Evolutionary conservation across 441 rosid species (phyloP).

Genomic region (Eugenia klotzschiana): DNA sequence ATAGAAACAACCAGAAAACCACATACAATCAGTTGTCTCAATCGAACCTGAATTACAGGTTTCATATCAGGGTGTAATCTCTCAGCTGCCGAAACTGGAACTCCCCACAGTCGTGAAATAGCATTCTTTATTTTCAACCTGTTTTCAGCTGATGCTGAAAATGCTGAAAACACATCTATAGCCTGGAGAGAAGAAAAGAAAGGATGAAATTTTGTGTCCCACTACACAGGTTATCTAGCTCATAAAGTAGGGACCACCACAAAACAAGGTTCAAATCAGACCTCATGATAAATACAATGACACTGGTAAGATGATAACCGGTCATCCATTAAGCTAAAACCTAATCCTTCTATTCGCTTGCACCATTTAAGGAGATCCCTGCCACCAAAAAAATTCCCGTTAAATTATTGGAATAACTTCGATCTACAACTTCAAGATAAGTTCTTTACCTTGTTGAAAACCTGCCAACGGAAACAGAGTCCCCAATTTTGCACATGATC

Average conservation of each 20-base stretch:
- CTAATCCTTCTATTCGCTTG: slow-evolving; percentile 54
- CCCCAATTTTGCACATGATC: slow-evolving; percentile 19
- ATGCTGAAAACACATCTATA: slow-evolving; percentile 72
- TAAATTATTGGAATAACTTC: not conserved
- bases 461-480: slow-evolving; percentile 25
- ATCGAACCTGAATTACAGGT: slow-evolving; percentile 69
- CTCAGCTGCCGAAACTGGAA: slow-evolving; percentile 30
- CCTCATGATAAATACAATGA: slow-evolving; percentile 67
- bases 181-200: slow-evolving; percentile 39
- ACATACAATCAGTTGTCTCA: not conserved
- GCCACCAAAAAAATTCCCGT: slow-evolving; percentile 8
- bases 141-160: slow-evolving; percentile 36
- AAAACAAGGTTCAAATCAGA: slow-evolving; percentile 2
- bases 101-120: slow-evolving; percentile 55
- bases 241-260: not conserved
- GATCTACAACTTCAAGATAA: not conserved
- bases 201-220: not conserved
- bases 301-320: slow-evolving; percentile 39
- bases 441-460: slow-evolving; percentile 63
- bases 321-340: slow-evolving; percentile 9
- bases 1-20: not conserved
- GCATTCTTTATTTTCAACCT: slow-evolving; percentile 40
- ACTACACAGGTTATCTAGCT: not conserved
- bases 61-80: slow-evolving; percentile 30
- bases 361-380: slow-evolving; percentile 99